phyloP scores from a whole-genome alignment of 1,139 yeast genomes.

The Pichia cactophila region DNA sequence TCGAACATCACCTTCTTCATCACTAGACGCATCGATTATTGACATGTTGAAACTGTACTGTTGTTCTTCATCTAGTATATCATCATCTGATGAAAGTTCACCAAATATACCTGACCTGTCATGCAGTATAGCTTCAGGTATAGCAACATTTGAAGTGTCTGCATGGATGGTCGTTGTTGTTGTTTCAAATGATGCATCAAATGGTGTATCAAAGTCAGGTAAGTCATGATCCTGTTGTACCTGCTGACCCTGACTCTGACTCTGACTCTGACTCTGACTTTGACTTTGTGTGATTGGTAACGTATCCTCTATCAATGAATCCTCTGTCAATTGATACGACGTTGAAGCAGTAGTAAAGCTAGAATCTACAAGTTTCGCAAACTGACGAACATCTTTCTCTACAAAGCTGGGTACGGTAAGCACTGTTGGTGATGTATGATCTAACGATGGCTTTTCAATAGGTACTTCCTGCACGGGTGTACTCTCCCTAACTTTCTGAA shows the following conservation, averaged over 20 bases:
- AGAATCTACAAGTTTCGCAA: constrained; percentile 5
- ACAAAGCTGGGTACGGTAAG: constrained; percentile 10
- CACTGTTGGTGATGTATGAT: not conserved
- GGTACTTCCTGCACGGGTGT: not conserved
- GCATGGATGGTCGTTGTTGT: constrained; percentile 7
- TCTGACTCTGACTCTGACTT: constrained; percentile 9
- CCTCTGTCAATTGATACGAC: not conserved
- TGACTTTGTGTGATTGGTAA: constrained; percentile 6
- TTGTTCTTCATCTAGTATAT: constrained; percentile 7
- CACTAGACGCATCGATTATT: not conserved
- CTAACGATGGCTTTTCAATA: not conserved
- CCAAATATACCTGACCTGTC: constrained; percentile 21
- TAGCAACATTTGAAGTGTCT: constrained; percentile 25
- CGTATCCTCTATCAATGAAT: constrained; percentile 6
- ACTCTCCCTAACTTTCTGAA: not conserved
- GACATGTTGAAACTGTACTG: not conserved
- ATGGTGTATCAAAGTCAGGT: not conserved
- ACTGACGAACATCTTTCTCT: constrained; percentile 9
- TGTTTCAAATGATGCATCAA: constrained; percentile 17
- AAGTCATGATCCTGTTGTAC: not conserved
- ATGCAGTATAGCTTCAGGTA: constrained; percentile 27
- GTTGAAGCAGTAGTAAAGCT: not conserved
- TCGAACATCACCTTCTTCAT: not conserved
- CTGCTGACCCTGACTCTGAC: constrained; percentile 5
- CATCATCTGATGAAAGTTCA: constrained; percentile 5